Base-by-base conservation (phyloP, 148 eudicot genomes). In the Nepenthes mirabilis region DNA sequence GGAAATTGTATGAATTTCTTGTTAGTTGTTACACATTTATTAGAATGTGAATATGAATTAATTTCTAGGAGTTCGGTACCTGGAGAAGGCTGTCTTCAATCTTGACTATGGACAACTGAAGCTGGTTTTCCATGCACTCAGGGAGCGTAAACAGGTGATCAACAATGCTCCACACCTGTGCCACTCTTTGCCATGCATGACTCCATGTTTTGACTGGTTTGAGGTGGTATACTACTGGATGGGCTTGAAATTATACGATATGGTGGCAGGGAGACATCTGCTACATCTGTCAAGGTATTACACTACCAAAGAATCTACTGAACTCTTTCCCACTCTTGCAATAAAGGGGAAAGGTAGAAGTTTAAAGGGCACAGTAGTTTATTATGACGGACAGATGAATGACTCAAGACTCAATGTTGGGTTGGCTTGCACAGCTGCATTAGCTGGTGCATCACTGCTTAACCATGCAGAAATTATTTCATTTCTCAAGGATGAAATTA, bases 151-250 rank as follows among this genome's bases (percentile, higher is more conserved):
- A 68, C 90, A 81, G 69, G 68, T 91, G 68, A 91, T 91, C 54
- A 94, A 85, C 69, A 91, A 91, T 81, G 97, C 97, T 74, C 97
- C 97, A 36, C 97, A 91, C 75, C 77, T 91, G 62, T 85, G 96
- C 70, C 84, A 88, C 74, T 80, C 96, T 67, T 74, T 91, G 69
- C 96, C 97, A 55, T 88, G 96, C 80, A 91, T 91, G 97, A 91
- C 97, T 55, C 97, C 97, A 57, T 88, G 97, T 74, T 91, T 88
- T 77, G 74, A 71, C 67, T 85, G 94, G 97, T 85, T 91, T 73
- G 96, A 88, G 68, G 97, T 70, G 52, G 63, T 85, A n/a, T 91
- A 91, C 78, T 91, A 79, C 66, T 91, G 97, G 97, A 73, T 70
- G 56, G 97, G 97, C 69, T 71, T 88, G 90, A 88, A 91, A 72